Percentiles rank a stretch among this genome's conserved stretches.
phyloP scores from a whole-genome alignment of 2,329 filamentous ascomycete genomes.

The Aspergillus cejpii region DNA sequence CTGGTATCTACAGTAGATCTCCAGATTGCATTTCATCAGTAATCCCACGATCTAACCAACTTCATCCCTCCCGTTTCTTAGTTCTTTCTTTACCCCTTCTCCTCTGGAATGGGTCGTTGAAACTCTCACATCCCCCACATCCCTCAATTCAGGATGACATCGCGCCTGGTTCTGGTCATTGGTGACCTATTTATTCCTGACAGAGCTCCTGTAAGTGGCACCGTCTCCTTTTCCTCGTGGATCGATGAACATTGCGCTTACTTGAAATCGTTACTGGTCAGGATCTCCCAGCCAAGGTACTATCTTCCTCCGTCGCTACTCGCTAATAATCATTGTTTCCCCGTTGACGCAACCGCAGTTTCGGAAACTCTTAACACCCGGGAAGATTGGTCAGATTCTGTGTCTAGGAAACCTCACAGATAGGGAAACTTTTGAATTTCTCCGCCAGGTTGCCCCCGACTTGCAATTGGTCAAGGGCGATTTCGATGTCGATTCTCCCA shows the following conservation, averaged over 20 bases:
- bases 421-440: constrained; percentile 72
- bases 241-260: constrained; percentile 13
- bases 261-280: constrained; percentile 25
- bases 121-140: constrained; percentile 6
- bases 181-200: constrained; percentile 93
- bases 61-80: background rate
- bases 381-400: constrained; percentile 75
- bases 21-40: constrained; percentile 4
- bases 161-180: constrained; percentile 83
- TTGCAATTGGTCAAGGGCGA: constrained; percentile 65
- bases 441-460: constrained; percentile 65
- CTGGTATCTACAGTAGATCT: too few relatives aligned
- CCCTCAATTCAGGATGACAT: constrained; percentile 53
- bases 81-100: background rate
- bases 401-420: constrained; percentile 76
- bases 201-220: constrained; percentile 61
- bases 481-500: constrained; percentile 62
- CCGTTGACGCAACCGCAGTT: constrained; percentile 50
- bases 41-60: background rate
- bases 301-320: constrained; percentile 9
- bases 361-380: constrained; percentile 75
- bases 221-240: constrained; percentile 11
- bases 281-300: constrained; percentile 82
- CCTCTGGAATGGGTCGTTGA: constrained; percentile 28
- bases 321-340: constrained; percentile 5